A percentile compares a stretch with the other conserved stretches of the same genome.
These are phyloP conservation scores for Delitschia confertaspora DNA, from an alignment of 495 filamentous ascomycete genomes.

Conservation along the genomic window DNA sequence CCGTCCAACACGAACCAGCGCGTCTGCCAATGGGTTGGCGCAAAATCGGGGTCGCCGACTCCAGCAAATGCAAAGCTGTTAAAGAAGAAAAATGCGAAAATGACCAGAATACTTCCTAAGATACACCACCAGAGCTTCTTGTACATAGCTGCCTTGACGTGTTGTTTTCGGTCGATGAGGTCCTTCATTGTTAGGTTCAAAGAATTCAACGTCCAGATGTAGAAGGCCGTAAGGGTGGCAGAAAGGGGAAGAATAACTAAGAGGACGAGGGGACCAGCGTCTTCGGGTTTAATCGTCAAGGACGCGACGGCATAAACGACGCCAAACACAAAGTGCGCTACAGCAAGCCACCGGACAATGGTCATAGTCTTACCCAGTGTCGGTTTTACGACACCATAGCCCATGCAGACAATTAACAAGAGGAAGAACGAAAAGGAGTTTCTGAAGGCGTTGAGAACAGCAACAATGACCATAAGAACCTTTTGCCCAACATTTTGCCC, in stretches of 20 bases:
- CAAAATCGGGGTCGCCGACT: conserved; percentile 70
- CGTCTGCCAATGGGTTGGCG: conserved; percentile 90
- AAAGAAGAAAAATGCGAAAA: conserved; percentile 93
- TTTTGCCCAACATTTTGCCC: conserved; percentile 77
- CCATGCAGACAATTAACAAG: conserved; percentile 98
- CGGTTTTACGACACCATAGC: conserved; percentile 95
- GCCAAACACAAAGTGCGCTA: conserved; percentile 88
- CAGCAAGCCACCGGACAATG: conserved; percentile 82
- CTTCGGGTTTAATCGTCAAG: conserved; percentile 76
- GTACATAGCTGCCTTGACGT: conserved; percentile 91
- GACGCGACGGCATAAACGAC: conserved; percentile 88
- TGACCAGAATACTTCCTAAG: conserved; percentile 80
- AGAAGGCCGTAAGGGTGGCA: conserved; percentile 89
- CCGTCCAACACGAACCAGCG: conserved; percentile 97
- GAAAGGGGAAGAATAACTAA: conserved; percentile 90
- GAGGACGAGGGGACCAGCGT: conserved; percentile 80
- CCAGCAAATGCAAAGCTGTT: conserved; percentile 92
- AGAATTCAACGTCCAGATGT: conserved; percentile 97
- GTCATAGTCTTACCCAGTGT: conserved; percentile 91
- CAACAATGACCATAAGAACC: conserved; percentile 78
- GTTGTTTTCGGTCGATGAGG: conserved; percentile 84
- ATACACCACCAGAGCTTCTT: conserved; percentile 99
- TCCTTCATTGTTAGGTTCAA: conserved; percentile 93
- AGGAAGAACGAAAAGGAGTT: conserved; percentile 99
- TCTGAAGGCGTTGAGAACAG: conserved; percentile 80